phyloP scores from a whole-genome alignment of 164 flowering plant genomes.

The Tetrastigma voinierianum region DNA sequence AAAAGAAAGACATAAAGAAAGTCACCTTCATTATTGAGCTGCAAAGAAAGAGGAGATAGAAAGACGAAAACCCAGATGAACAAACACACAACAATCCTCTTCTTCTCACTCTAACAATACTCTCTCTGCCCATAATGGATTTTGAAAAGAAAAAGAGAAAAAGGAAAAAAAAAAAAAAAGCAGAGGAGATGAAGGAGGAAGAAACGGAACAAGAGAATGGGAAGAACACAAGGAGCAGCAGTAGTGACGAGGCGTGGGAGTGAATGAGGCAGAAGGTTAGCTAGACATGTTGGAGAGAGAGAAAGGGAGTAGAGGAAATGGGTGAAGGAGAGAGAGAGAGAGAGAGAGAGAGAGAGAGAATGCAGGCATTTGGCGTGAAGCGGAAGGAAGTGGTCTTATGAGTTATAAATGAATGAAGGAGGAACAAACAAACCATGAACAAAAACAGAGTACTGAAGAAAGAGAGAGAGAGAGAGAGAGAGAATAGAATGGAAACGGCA shows the following conservation, averaged over 20 bases:
- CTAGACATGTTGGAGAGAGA: neutral
- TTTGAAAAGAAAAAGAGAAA: neutral
- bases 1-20: neutral
- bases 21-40: slow-evolving; percentile 51
- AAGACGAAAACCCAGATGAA: slow-evolving; percentile 3
- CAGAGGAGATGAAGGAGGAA: neutral
- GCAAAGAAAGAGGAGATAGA: slow-evolving; percentile 30
- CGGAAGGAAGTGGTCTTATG: slow-evolving; percentile 28
- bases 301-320: neutral
- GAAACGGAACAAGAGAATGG: slow-evolving; percentile 15
- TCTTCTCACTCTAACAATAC: slow-evolving; percentile 4
- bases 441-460: slow-evolving; percentile 8
- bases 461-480: slow-evolving; percentile 4
- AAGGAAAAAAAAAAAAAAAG: neutral
- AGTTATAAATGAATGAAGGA: slow-evolving; percentile 32
- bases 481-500: slow-evolving; percentile 33
- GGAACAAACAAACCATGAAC: slow-evolving; percentile 6
- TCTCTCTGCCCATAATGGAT: neutral
- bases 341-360: too few relatives aligned
- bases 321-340: neutral
- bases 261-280: neutral
- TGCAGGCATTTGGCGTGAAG: slow-evolving; percentile 86
- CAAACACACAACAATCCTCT: slow-evolving; percentile 6
- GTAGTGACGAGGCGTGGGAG: slow-evolving; percentile 62
- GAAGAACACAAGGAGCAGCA: slow-evolving; percentile 51